Evolutionary conservation across 768 basidiomycete genomes (phyloP).

Genomic region (Tricholoma hemisulphureum): DNA sequence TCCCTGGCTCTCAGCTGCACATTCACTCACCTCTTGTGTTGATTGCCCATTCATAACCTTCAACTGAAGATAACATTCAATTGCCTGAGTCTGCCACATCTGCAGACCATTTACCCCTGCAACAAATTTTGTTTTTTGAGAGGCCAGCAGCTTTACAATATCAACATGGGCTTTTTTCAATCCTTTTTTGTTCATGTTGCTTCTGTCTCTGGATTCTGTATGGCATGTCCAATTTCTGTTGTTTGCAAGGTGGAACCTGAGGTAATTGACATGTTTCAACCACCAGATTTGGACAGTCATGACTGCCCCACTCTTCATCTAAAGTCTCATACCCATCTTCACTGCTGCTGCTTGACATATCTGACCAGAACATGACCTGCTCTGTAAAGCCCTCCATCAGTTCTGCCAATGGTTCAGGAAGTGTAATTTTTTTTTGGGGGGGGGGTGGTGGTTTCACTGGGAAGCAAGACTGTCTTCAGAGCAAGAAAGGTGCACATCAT

Average conservation of each 20-base stretch:
- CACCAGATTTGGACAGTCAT: neutral
- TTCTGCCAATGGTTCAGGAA: neutral
- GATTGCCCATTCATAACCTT: neutral
- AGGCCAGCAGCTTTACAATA: neutral
- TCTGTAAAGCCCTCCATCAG: neutral
- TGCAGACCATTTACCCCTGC: neutral
- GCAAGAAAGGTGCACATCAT: neutral
- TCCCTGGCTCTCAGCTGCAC: too few relatives aligned
- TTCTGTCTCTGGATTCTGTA: neutral
- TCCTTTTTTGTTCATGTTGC: neutral
- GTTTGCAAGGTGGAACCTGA: neutral
- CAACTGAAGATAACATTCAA: too few relatives aligned
- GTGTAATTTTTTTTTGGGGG: too few relatives aligned
- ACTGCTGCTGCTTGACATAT: neutral
- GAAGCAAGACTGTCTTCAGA: too few relatives aligned
- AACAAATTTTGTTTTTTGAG: too few relatives aligned
- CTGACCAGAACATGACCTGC: neutral
- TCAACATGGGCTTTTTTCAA: neutral
- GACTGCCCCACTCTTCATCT: neutral
- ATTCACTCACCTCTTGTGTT: neutral
- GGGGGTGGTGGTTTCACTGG: too few relatives aligned
- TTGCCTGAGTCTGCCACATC: neutral
- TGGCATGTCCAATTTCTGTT: neutral
- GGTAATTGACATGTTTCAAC: neutral
- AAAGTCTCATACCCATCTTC: neutral